A percentile compares a stretch with the other conserved stretches of the same genome.
These are phyloP conservation scores for Plicaturopsis crispa DNA, from an alignment of 768 basidiomycete genomes.

Conservation along the genomic window DNA sequence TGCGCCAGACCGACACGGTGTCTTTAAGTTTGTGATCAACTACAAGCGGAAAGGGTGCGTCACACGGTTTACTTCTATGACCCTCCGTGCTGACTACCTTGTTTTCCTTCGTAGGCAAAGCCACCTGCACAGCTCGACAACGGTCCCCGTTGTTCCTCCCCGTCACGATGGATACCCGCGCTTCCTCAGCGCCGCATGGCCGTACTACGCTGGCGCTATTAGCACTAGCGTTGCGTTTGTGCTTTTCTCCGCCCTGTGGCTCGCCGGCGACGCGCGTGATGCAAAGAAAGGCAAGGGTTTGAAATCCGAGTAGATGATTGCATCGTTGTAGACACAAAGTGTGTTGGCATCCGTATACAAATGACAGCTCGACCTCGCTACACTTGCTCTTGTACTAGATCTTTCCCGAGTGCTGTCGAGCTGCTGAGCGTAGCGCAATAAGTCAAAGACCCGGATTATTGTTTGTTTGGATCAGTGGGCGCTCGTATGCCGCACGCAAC, in stretches of 20 bases:
- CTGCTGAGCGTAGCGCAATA: too few species aligned
- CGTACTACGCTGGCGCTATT: constrained; percentile 88
- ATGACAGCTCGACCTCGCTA: too few species aligned
- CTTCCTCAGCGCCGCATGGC: constrained; percentile 93
- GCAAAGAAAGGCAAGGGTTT: constrained; percentile 40
- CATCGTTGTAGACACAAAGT: too few species aligned
- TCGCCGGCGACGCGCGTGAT: constrained; percentile 73
- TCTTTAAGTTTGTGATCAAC: constrained; percentile 94
- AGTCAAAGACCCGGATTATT: too few species aligned
- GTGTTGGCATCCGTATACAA: too few species aligned
- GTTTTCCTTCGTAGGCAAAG: constrained; percentile 44
- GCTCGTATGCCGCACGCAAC: too few species aligned
- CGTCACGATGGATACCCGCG: constrained; percentile 93
- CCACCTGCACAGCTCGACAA: constrained; percentile 65
- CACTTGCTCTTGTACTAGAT: too few species aligned
- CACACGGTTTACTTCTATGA: background rate
- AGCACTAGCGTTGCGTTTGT: constrained; percentile 84
- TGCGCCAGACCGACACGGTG: constrained; percentile 92
- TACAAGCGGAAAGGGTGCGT: constrained; percentile 84
- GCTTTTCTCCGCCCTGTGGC: constrained; percentile 81
- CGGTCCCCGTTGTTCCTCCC: constrained; percentile 85
- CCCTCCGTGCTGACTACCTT: constrained; percentile 1
- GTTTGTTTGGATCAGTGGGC: too few species aligned
- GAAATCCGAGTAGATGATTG: constrained; percentile 20
- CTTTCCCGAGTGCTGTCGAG: too few species aligned